Conservation (phyloP, 1,139 yeast genomes). For the Dujonia santamariae region DNA sequence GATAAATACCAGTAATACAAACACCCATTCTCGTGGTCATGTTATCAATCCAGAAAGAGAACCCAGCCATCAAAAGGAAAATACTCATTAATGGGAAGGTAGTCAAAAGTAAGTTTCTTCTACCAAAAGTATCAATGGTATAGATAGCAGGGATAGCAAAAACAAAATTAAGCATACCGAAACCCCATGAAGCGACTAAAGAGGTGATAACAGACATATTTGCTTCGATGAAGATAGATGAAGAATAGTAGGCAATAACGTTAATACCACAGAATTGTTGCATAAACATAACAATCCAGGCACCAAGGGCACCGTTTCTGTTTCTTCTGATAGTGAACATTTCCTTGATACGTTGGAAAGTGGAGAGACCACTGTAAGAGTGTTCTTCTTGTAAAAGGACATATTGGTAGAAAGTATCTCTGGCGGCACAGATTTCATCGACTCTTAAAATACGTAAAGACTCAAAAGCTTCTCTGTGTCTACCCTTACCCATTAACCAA, state of each 20-base stretch:
- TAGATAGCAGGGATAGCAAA: conserved; percentile 84
- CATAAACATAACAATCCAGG: conserved; percentile 84
- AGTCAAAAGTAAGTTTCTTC: conserved; percentile 64
- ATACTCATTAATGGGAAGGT: conserved; percentile 76
- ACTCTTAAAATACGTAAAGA: conserved; percentile 50
- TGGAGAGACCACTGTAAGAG: conserved; percentile 50
- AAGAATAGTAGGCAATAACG: conserved; percentile 80
- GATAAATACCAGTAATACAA: conserved; percentile 68
- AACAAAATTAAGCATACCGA: conserved; percentile 75
- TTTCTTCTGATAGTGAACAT: conserved; percentile 71
- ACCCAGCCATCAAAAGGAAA: conserved; percentile 69
- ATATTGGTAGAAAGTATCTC: conserved; percentile 73
- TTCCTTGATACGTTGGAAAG: conserved; percentile 49
- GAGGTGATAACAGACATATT: conserved; percentile 62
- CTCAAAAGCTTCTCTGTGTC: conserved; percentile 55
- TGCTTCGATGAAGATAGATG: conserved; percentile 67
- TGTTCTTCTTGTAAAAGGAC: conserved; percentile 66
- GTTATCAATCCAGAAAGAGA: conserved; percentile 67
- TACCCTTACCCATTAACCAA: conserved; percentile 70
- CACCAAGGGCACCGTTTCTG: conserved; percentile 77
- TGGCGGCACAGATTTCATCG: conserved; percentile 61
- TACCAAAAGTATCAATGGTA: conserved; percentile 77
- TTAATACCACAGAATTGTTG: conserved; percentile 93
- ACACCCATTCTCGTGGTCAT: conserved; percentile 58
- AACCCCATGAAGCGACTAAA: conserved; percentile 80